These are phyloP conservation scores for Chlorociboria aeruginascens DNA, from an alignment of 495 filamentous ascomycete genomes.

Conservation along the genomic window DNA sequence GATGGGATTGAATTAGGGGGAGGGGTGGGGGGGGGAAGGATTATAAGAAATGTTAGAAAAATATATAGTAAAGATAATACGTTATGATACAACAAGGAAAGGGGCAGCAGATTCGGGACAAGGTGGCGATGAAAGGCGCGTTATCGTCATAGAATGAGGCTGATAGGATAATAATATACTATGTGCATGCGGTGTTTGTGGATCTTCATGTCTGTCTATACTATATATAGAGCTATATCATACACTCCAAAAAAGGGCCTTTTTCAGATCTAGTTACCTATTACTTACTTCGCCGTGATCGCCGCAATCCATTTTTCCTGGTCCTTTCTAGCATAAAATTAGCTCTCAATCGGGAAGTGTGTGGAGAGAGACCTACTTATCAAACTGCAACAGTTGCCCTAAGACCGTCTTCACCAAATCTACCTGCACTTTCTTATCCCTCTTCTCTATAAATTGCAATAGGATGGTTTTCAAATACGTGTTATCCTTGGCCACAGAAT, in stretches of 20 bases:
- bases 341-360: not conserved
- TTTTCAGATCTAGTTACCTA: not conserved
- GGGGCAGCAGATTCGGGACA: not conserved
- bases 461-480: conserved; percentile 93
- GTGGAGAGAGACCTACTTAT: conserved; percentile 48
- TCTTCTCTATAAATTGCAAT: conserved; percentile 87
- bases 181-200: not conserved
- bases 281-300: conserved; percentile 17
- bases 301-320: conserved; percentile 83
- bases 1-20: not conserved
- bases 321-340: conserved; percentile 45
- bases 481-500: conserved; percentile 44
- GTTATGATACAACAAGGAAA: not conserved
- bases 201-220: not conserved
- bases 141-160: not conserved
- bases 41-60: not conserved
- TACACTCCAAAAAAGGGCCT: not conserved
- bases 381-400: conserved; percentile 83
- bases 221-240: not conserved
- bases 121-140: not conserved
- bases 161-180: conserved; percentile 2
- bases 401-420: conserved; percentile 80
- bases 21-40: not conserved
- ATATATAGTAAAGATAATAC: too few species aligned
- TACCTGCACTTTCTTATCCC: conserved; percentile 79